Base-by-base conservation (phyloP, 176 grass and related monocot genomes). In the Ananas comosus region DNA sequence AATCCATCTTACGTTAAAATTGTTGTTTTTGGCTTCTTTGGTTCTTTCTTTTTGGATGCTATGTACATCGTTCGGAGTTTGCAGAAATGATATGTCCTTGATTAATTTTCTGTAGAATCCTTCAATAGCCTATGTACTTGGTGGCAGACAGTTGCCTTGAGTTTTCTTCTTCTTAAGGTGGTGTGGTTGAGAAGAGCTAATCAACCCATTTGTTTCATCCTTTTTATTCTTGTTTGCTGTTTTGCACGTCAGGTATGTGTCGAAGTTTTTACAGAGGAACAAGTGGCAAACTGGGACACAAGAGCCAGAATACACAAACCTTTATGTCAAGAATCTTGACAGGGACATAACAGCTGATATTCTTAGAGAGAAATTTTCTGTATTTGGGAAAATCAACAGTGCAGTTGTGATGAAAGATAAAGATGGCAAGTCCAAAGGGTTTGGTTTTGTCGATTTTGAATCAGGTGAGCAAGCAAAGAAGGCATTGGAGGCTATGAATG, bases 321-420 rank as follows among this genome's bases (percentile, higher is more conserved):
- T 71, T 29, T 71, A 71, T 50, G 51, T 71, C 51, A 71, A 82
- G 75, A 84, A 84, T 18, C 75, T 84, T 54, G 64, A 78, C 28
- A 12, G 49, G 22, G 72, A 54, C 48, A 59, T 65, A 51, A 72
- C 71, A 14, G 69, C 69, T 27, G 48, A 50, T 28, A 72, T 59
- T 27, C 64, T 84, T 65, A n/a, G 24, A 10, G 70, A 58, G n/a
- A 70, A 57, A 7, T 79, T 84, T 67, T 57, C 68, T 6, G 63
- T 70, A 28, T 67, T 79, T 70, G 81, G 81, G 18, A 84, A 17
- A 11, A 24, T 84, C 24, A 69, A 16, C 14, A 74, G 63, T 48
- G 64, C 58, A 29, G 72, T 69, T 66, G 76, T 84, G 0, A 67
- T 17, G 75, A 74, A 72, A 65, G 73, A 84, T 23, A 54, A 64